phyloP scores from a whole-genome alignment of 75 land plant genomes.

The Azolla pinnata region DNA sequence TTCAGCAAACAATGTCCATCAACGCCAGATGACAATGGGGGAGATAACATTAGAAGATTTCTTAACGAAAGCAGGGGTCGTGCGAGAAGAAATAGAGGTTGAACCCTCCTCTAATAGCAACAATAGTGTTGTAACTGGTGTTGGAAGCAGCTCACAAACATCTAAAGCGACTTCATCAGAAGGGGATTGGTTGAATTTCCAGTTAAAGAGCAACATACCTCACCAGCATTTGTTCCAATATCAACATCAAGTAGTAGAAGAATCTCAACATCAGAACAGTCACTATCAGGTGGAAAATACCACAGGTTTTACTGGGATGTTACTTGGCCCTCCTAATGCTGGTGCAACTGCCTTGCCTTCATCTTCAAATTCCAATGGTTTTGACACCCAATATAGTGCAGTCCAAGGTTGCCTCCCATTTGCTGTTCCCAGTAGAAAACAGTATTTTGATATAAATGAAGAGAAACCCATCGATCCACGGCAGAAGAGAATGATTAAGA shows the following conservation, averaged over 20 bases:
- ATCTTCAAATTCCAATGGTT: no score
- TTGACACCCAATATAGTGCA: no score
- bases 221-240: slow-evolving; percentile 11
- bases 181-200: slow-evolving; percentile 8
- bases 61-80: slow-evolving; percentile 52
- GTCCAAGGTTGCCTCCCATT: no score
- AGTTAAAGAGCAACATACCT: slow-evolving; percentile 5
- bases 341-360: no score
- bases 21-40: slow-evolving; percentile 40
- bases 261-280: no score
- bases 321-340: no score
- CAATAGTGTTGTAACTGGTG: neutral
- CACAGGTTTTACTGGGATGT: no score
- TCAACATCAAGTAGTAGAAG: slow-evolving; percentile 6
- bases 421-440: slow-evolving; percentile 1
- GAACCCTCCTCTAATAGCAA: slow-evolving; percentile 4
- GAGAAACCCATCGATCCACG: slow-evolving; percentile 56
- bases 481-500: slow-evolving; percentile 66
- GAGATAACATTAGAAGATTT: slow-evolving; percentile 73
- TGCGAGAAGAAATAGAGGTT: slow-evolving; percentile 16
- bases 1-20: slow-evolving; percentile 13
- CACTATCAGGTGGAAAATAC: no score
- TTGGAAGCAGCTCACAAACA: neutral
- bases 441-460: neutral
- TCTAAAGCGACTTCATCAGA: slow-evolving; percentile 4